Evolutionary conservation across 2,329 filamentous ascomycete genomes (phyloP), one percentile per base, ranked within the genome.

Genomic region (Stagonosporopsis vannaccii): DNA sequence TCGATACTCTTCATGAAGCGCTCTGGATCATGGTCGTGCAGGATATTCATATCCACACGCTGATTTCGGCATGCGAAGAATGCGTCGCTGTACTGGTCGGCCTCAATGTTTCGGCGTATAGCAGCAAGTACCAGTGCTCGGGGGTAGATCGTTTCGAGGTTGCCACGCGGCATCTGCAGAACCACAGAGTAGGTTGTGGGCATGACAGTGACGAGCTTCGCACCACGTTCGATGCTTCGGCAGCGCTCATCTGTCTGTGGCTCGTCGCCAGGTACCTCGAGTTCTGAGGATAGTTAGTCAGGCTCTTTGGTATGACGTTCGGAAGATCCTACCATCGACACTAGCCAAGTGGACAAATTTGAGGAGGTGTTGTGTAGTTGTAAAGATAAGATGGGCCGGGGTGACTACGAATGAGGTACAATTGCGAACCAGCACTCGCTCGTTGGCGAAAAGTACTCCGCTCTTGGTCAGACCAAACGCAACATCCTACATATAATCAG

Each of bases 11-110:
- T 79, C 73, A 97, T 83, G 72, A 99, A 97, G 64, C 96, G 90
- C 33, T 87, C 83, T 0, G 94, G 92, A n/a, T 87, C 87, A 76
- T 98, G 91, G 70, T 99, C 95, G 70, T 96, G 94, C 2, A 99
- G 81, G 59, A 99, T 94, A 70, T 99, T 99, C 90, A 98, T 93
- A 70, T 99, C 95, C 0, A 99, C 95, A 65, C 96, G 87, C 73
- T 99, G 96, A 20, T 88, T 94, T 46, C 95, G 87, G 73, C 95
- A 98, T 60, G 92, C 89, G 20, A 90, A 81, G 72, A 97, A 99
- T 0, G 95, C 95, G 47, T 85, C 86, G 44, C 84, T 86, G 70
- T 97, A 99, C 67, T 95, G 87, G 73, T 90, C 90, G 28, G 85
- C 81, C 50, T 92, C 89, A 47, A 99, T 91, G 47, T 90, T 86